Evolutionary conservation across 2,329 filamentous ascomycete species (phyloP), one percentile per base, ranked within the genome.

Genomic region (Sporothrix inflata): DNA sequence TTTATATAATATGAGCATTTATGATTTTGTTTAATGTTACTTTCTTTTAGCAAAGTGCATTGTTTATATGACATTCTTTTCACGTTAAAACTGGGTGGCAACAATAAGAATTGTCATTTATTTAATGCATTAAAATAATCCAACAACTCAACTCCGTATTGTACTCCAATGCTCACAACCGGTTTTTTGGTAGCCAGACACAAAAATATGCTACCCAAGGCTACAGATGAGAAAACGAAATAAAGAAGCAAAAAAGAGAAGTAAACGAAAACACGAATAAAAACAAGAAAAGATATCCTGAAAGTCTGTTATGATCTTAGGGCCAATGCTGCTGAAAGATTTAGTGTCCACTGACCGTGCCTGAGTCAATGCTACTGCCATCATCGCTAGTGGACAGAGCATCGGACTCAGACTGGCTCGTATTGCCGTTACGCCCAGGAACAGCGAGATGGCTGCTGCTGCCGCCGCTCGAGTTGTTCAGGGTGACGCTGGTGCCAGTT

Each of bases 361-460:
- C 73, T 19, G 73, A 73, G 45, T 66, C 72, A 27, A 74, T 72
- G 34, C 72, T 75, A 49, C 68, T 74, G 27, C 72, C 73, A 21
- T 74, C 74, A 27, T 76, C 75, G 51, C 73, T 75, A 6, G 68
- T 70, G 2, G 73, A 74, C 34, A 67, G 66, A 75, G 72, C 45
- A 73, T 76, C 71, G 34, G 74, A 74, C 40, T 74, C 75, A 8
- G 73, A 73, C 19, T 53, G 72, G 51, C 73, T 72, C n/a, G 51
- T n/a, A 19, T 38, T 67, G 45, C 72, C 72, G 24, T 74, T 74
- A 27, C 71, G 72, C n/a, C 76, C 75, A 0, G 79, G 79, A 9
- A 80, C 77, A 19, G 77, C 75, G 6, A 80, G 76, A 67, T 76
- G 77, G 73, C 53, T 78, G 79, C 69, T 82, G 75, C 73, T 30